Percentiles rank a stretch among this genome's conserved stretches.
phyloP scores from a whole-genome alignment of 208 protist species.

The Acanthamoeba sp. region DNA sequence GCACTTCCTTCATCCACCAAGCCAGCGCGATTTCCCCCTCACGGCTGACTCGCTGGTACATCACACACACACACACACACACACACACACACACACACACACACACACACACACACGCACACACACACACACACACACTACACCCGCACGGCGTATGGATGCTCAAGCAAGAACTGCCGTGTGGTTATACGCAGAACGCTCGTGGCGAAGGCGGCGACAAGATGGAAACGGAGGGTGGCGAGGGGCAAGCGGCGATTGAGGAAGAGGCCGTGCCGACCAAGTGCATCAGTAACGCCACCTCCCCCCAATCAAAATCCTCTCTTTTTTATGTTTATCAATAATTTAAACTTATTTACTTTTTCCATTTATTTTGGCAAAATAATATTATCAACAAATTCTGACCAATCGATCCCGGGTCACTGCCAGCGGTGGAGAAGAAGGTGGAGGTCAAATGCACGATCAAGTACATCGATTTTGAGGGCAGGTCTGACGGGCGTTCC shows the following conservation, averaged over 20 bases:
- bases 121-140: no score
- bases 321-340: no score
- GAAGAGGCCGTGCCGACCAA: slow-evolving; percentile 51
- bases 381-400: background rate
- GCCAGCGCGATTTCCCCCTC: slow-evolving; percentile 33
- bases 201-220: slow-evolving; percentile 64
- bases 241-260: background rate
- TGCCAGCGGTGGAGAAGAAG: slow-evolving; percentile 10
- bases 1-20: slow-evolving; percentile 66
- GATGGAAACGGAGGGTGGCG: slow-evolving; percentile 45
- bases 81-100: no score
- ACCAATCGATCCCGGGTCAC: background rate
- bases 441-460: slow-evolving; percentile 62
- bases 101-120: background rate
- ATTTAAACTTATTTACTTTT: background rate
- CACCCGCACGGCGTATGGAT: no score
- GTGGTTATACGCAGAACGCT: slow-evolving; percentile 4
- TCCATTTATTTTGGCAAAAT: background rate
- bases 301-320: no score
- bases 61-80: background rate
- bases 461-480: slow-evolving; percentile 73
- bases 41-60: slow-evolving; percentile 62
- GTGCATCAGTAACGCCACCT: background rate
- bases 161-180: no score
- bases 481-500: slow-evolving; percentile 71